Evolutionary conservation across 2,329 filamentous ascomycete species (phyloP).

Genomic region (Verruconis gallopava): DNA sequence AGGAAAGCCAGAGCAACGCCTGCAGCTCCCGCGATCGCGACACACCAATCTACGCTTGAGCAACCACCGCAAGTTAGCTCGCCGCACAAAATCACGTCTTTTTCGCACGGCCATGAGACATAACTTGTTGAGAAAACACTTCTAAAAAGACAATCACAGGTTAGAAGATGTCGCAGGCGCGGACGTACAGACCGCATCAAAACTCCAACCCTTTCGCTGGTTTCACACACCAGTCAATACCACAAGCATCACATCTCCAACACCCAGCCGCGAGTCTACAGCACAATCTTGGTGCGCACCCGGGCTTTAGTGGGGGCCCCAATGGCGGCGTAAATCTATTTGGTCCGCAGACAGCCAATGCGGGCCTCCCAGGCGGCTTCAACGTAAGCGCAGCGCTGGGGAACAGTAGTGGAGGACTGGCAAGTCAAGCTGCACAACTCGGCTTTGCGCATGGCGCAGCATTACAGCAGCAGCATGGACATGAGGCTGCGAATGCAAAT

Average conservation of each 20-base stretch:
- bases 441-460: constrained; percentile 65
- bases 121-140: not conserved
- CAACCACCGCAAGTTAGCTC: not conserved
- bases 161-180: constrained; percentile 44
- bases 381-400: constrained; percentile 44
- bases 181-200: constrained; percentile 45
- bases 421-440: constrained; percentile 77
- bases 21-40: too few relatives aligned
- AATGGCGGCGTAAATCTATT: constrained; percentile 8
- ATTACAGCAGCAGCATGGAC: constrained; percentile 35
- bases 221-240: constrained; percentile 24
- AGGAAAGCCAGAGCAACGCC: too few relatives aligned
- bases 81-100: not conserved
- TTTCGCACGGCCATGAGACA: not conserved
- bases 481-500: constrained; percentile 24
- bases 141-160: not conserved
- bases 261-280: constrained; percentile 18
- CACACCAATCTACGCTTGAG: too few relatives aligned
- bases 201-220: constrained; percentile 47
- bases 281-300: constrained; percentile 12
- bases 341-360: constrained; percentile 37
- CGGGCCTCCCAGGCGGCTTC: constrained; percentile 38
- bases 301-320: constrained; percentile 8
- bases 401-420: constrained; percentile 52
- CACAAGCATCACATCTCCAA: constrained; percentile 27